Evolutionary conservation across 176 grass and related monocot species (phyloP).

Genomic region (Zea mays): DNA sequence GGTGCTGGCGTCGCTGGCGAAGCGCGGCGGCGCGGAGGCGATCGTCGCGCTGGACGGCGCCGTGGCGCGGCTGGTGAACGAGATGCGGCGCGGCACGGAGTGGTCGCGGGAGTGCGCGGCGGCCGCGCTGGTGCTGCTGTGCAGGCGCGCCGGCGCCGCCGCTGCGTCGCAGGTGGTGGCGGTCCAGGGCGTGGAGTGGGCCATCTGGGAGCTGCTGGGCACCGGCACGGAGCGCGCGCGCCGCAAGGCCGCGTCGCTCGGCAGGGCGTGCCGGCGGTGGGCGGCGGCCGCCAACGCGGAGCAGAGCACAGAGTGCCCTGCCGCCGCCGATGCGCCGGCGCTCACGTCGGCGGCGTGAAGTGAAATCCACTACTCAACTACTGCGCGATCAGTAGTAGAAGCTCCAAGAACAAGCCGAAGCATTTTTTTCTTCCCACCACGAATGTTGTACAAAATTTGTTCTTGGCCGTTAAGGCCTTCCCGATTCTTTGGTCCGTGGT

Average conservation of each 20-base stretch:
- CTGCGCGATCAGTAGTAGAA: slow-evolving; percentile 17
- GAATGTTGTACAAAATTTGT: slow-evolving; percentile 51
- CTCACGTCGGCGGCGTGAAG: slow-evolving; percentile 29
- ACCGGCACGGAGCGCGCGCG: slow-evolving; percentile 68
- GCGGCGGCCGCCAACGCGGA: slow-evolving; percentile 44
- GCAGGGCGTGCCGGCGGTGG: slow-evolving; percentile 79
- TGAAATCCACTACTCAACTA: not conserved
- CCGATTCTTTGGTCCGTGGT: slow-evolving; percentile 36
- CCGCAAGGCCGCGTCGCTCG: slow-evolving; percentile 81
- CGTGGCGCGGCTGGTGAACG: slow-evolving; percentile 46
- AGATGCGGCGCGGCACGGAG: slow-evolving; percentile 75
- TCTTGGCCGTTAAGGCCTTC: not conserved
- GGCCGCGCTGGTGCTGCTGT: slow-evolving; percentile 70
- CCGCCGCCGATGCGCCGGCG: slow-evolving; percentile 1
- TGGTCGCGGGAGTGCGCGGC: slow-evolving; percentile 76
- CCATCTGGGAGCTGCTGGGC: slow-evolving; percentile 93
- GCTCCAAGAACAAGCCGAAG: not conserved
- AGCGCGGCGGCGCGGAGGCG: slow-evolving; percentile 80
- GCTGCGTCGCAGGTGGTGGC: slow-evolving; percentile 63
- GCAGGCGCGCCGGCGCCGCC: slow-evolving; percentile 50
- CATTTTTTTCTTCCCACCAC: not conserved
- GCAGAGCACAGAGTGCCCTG: slow-evolving; percentile 39
- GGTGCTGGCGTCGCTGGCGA: slow-evolving; percentile 60
- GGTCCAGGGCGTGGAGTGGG: slow-evolving; percentile 74
- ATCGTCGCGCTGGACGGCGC: slow-evolving; percentile 50